Evolutionary conservation across 1,139 yeast genomes (phyloP).

Genomic region (Saccharomyces hybrid): DNA sequence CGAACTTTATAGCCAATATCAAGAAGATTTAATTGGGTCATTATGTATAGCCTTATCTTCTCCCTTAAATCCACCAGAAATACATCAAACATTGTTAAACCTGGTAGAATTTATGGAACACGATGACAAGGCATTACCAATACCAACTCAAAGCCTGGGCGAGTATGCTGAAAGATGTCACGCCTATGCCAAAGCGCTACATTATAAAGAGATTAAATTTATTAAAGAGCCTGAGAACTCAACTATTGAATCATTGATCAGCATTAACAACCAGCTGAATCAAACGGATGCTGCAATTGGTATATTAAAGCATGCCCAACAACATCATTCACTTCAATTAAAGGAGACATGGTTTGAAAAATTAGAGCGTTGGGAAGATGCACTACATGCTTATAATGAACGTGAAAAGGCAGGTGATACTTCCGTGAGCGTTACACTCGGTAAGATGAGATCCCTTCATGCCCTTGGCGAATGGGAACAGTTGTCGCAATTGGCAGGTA

Average conservation of each 20-base stretch:
- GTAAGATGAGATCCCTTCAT: slow-evolving; percentile 95
- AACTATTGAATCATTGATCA: slow-evolving; percentile 85
- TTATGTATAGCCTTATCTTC: slow-evolving; percentile 83
- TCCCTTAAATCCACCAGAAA: slow-evolving; percentile 92
- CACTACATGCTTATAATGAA: slow-evolving; percentile 78
- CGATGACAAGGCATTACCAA: slow-evolving; percentile 89
- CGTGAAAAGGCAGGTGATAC: slow-evolving; percentile 49
- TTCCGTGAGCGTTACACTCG: slow-evolving; percentile 75
- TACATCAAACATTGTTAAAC: slow-evolving; percentile 80
- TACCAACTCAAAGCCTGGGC: slow-evolving; percentile 81
- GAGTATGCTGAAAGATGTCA: slow-evolving; percentile 93
- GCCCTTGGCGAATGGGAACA: slow-evolving; percentile 99
- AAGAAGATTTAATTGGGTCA: slow-evolving; percentile 81
- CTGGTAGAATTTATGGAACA: slow-evolving; percentile 97
- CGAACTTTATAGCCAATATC: slow-evolving; percentile 82
- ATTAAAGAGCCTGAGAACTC: slow-evolving; percentile 90
- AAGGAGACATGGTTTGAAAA: slow-evolving; percentile 98
- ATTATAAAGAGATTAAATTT: slow-evolving; percentile 90
- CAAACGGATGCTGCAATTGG: slow-evolving; percentile 99
- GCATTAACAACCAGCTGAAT: slow-evolving; percentile 88
- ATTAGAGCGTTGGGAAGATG: slow-evolving; percentile 97
- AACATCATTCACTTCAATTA: slow-evolving; percentile 82
- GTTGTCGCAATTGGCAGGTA: slow-evolving; percentile 75
- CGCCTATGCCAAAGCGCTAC: slow-evolving; percentile 95
- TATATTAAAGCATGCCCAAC: slow-evolving; percentile 88